These are phyloP conservation scores for Silene conica DNA, from an alignment of 148 eudicot genomes.

Conservation along the genomic window DNA sequence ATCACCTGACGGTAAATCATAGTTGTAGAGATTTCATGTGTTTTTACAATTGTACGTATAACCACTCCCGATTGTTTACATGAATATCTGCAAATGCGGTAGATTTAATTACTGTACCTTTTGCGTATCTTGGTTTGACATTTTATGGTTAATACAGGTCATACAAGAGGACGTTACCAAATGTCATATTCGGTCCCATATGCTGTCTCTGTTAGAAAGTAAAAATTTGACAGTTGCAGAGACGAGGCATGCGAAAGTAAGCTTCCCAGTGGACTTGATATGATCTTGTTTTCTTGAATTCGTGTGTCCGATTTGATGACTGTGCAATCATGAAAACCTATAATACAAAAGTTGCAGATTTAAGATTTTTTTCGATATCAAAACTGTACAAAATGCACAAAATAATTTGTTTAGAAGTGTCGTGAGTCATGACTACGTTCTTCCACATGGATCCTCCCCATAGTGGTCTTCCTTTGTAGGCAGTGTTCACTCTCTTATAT, in stretches of 20 bases:
- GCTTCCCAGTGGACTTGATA: conserved; percentile 12
- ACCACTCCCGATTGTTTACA: background rate
- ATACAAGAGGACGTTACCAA: conserved; percentile 83
- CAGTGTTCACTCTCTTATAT: background rate
- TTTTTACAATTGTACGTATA: background rate
- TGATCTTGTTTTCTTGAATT: background rate
- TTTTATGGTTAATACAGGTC: conserved; percentile 43
- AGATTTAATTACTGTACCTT: background rate
- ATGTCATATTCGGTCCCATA: conserved; percentile 69
- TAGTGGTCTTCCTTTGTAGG: background rate
- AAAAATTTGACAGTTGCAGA: conserved; percentile 34
- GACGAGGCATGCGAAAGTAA: conserved; percentile 63
- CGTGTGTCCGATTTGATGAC: background rate
- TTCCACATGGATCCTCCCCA: background rate
- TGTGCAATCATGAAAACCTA: background rate
- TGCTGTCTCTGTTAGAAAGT: conserved; percentile 50
- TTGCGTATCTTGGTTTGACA: background rate
- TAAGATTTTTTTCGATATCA: background rate
- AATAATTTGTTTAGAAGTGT: background rate
- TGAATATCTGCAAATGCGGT: background rate
- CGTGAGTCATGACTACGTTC: background rate
- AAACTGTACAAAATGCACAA: background rate
- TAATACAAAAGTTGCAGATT: background rate
- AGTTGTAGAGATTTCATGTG: background rate
- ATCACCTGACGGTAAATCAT: conserved; percentile 52